Base-by-base conservation (phyloP, 768 basidiomycete species). In the Termitomyces sp. region DNA sequence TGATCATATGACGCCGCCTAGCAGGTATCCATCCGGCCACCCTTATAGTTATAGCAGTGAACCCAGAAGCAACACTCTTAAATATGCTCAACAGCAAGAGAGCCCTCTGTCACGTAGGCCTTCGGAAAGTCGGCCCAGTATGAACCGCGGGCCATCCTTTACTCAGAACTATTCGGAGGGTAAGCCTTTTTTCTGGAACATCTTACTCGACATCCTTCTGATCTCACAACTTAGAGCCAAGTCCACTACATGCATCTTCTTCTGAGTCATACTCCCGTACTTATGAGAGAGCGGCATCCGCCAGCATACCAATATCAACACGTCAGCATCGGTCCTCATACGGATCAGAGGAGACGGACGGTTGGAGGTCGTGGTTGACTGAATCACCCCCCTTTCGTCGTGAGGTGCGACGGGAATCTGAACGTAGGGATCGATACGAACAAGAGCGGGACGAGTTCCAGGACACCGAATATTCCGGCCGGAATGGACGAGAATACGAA, bases 131-230 rank as follows among this genome's bases (percentile, higher is more conserved):
- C 57, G 62, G 33, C 62, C 59, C 7, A 39, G 26, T 18, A 31
- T 62, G 10, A 50, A 45, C 24, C 62, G 66, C 15, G 62, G 65
- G 36, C 60, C 64, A 33, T 66, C 60, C 12, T 66, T 59, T 12
- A 44, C 56, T 13, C 63, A 62, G 52, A 52, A 37, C 28, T 62
- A 42, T n/a, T 56, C 59, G 9, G 66, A 63, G 16, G 60, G 65
- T 63, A 52, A 49, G 42, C n/a, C n/a, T 41, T 29, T 34, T 31
- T 22, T 2, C 7, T 18, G 13, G 24, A 36, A 18, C 9, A 18
- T 51, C 44, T 24, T 7, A 18, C 42, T 15, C 48, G 15, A 18
- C 15, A 13, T 42, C 7, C 16, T 3, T 18, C 41, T 58, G 12
- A 56, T 3, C 5, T 36, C 44, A 1, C 41, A 9, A 4, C 41